These are phyloP conservation scores for Pyrus communis DNA, from an alignment of 306 rosid species.

Conservation along the genomic window DNA sequence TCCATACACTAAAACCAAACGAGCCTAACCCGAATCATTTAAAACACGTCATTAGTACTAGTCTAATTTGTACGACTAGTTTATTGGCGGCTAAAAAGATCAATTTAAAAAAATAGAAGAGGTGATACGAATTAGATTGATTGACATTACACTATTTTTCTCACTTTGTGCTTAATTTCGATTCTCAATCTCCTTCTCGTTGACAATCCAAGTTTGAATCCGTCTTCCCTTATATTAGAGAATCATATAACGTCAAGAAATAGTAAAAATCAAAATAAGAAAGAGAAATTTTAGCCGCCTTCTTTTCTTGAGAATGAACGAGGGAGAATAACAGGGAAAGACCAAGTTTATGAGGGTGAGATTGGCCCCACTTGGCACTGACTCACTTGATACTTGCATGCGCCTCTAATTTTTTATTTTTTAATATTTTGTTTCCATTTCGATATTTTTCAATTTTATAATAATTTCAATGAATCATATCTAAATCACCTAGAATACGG, in stretches of 20 bases:
- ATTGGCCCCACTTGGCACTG: constrained; percentile 8
- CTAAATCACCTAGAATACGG: too few species aligned
- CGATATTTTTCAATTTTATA: too few species aligned
- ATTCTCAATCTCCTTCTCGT: neutral
- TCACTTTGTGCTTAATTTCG: neutral
- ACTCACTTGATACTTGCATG: constrained; percentile 7
- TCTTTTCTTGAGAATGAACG: neutral
- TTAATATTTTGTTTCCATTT: neutral
- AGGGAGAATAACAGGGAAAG: neutral
- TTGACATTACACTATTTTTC: too few species aligned
- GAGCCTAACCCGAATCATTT: neutral
- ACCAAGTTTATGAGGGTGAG: neutral
- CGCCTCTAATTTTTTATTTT: neutral
- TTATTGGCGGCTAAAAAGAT: too few species aligned
- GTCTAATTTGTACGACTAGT: too few species aligned
- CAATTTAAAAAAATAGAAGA: too few species aligned
- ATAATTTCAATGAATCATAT: too few species aligned
- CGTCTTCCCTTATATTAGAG: neutral
- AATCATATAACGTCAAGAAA: neutral
- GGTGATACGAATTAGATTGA: rapidly evolving
- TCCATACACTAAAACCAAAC: neutral
- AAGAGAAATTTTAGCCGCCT: neutral
- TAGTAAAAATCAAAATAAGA: neutral
- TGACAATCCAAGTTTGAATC: neutral
- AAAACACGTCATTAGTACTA: neutral